Base-by-base conservation (phyloP, 345 rosid species). In the Linum lewisii region DNA sequence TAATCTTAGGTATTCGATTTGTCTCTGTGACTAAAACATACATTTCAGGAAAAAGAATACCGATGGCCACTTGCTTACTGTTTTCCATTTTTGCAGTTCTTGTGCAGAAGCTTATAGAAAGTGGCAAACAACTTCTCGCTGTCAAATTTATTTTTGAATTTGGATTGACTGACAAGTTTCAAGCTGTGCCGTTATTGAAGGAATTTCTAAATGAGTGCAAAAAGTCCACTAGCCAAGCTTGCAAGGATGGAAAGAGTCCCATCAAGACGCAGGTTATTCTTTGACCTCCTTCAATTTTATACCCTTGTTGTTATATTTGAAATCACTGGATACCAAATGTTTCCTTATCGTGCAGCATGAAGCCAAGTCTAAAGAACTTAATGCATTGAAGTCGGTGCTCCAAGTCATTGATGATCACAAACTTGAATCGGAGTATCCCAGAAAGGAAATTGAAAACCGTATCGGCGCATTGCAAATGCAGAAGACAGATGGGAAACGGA, bases 81-180 rank as follows among this genome's bases (percentile, higher is more conserved):
- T 34, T 24, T 19, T 55, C 53, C 14, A 70, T 42, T 29, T 16
- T 67, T 64, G 60, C 83, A 83, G 89, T 75, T 68, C 67, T 88
- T 14, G 63, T 86, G 56, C 71, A 68, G 54, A 86, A 78, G 66
- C 90, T 91, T 51, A 63, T 82, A 32, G 83, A 65, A 29, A 69
- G 24, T 58, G 80, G 76, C 21, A 82, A 86, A 58, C 66, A 76
- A 18, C 65, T 80, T 52, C 59, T 77, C 53, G 86, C 96, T 21
- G 78, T 82, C 57, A 84, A 60, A 66, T 80, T 82, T 64, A 66
- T 80, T 62, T 76, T 79, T 68, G 95, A 84, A 68, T 78, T 87
- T 69, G 78, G 79, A 72, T 66, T 88, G 71, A 60, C 64, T 18
- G 76, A 76, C 63, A 81, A 65, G 60, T 85, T 81, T 62, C 69